A percentile compares a stretch with the other conserved stretches of the same genome.
Conservation (phyloP, 2,329 filamentous ascomycete species). For the Neonectria hederae region DNA sequence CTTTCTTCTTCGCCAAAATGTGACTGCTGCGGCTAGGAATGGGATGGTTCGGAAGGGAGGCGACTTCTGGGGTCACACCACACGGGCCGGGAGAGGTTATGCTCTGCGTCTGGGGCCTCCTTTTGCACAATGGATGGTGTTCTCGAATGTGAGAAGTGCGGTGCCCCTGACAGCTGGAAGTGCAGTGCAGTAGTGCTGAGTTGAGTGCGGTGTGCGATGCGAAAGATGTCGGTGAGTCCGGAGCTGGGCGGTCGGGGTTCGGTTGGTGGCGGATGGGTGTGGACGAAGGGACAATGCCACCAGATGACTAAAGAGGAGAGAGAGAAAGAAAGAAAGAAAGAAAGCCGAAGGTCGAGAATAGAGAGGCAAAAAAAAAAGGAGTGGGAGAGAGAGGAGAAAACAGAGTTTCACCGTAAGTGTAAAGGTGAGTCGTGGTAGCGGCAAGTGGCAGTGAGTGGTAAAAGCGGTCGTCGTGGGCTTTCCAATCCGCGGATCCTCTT, state of each 20-base stretch:
- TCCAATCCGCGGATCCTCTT: slow-evolving; percentile 4
- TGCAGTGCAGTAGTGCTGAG: neutral
- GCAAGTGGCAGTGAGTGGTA: neutral
- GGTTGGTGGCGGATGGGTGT: slow-evolving; percentile 2
- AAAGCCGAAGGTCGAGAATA: too few species aligned
- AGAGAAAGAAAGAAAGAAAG: neutral
- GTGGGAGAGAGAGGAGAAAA: slow-evolving; percentile 6
- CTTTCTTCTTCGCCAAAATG: neutral
- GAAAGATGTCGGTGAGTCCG: slow-evolving; percentile 21
- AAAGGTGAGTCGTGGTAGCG: neutral
- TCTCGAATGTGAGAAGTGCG: slow-evolving; percentile 5
- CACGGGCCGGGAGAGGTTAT: neutral
- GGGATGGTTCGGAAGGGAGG: slow-evolving; percentile 2
- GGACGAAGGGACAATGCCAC: neutral
- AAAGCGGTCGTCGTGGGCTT: neutral
- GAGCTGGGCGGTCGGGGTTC: slow-evolving; percentile 11
- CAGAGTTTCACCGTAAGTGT: slow-evolving; percentile 12
- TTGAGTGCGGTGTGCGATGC: slow-evolving; percentile 17
- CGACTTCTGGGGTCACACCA: slow-evolving; percentile 20
- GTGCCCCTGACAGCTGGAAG: slow-evolving; percentile 5
- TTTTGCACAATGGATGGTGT: slow-evolving; percentile 1
- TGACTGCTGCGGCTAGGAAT: slow-evolving; percentile 8
- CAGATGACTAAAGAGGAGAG: neutral
- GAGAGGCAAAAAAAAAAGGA: neutral
- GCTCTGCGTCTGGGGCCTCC: neutral